These are phyloP conservation scores for Paxillus involutus DNA, from an alignment of 768 basidiomycete genomes.

Conservation along the genomic window DNA sequence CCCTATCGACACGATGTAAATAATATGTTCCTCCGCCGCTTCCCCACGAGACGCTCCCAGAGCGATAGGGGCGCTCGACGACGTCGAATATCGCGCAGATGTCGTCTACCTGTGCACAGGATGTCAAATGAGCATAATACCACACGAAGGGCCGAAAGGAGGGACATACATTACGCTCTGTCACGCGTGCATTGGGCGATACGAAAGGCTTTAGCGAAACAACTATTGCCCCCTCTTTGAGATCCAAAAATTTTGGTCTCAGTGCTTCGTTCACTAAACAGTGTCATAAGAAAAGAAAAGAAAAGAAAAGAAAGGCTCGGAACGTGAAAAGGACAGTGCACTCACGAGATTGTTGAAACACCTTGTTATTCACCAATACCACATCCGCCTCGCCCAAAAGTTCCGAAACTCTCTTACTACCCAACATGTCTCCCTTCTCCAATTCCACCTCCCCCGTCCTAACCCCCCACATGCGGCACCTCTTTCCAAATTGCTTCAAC, in stretches of 20 bases:
- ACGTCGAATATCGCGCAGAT: conserved; percentile 84
- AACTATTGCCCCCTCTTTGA: conserved; percentile 90
- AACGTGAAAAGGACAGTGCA: conserved; percentile 16
- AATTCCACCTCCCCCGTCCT: conserved; percentile 71
- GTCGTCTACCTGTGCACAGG: conserved; percentile 57
- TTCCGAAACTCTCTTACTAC: conserved; percentile 61
- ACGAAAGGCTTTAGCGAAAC: conserved; percentile 88
- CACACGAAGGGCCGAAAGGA: neutral
- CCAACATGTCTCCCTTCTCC: conserved; percentile 85
- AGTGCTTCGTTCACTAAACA: conserved; percentile 80
- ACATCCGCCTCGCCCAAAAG: conserved; percentile 84
- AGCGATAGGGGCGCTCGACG: conserved; percentile 61
- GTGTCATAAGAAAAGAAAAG: neutral
- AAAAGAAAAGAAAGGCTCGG: neutral
- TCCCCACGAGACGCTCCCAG: conserved; percentile 83
- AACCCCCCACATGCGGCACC: conserved; percentile 93
- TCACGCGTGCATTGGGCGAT: conserved; percentile 71
- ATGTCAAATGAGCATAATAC: neutral
- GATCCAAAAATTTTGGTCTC: conserved; percentile 86
- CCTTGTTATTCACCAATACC: conserved; percentile 87
- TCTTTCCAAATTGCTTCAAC: conserved; percentile 66
- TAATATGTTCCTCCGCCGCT: conserved; percentile 70
- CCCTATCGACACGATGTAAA: conserved; percentile 74
- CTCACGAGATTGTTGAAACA: conserved; percentile 73
- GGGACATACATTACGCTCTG: conserved; percentile 75